phyloP scores from a whole-genome alignment of 441 rosid species.

The Adansonia gregorii region DNA sequence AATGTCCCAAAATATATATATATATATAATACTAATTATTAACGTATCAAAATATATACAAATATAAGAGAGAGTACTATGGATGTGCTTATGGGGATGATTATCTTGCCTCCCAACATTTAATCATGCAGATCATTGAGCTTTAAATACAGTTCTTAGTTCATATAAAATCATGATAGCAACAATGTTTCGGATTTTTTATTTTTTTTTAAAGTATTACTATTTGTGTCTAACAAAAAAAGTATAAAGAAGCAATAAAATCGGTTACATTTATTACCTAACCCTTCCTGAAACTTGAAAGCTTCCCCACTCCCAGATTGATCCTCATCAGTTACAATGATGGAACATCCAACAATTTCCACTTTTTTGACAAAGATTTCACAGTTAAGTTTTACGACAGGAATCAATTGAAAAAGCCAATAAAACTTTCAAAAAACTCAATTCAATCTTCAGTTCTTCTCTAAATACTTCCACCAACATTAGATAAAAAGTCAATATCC shows the following conservation, averaged over 20 bases:
- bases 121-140: not conserved
- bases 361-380: not conserved
- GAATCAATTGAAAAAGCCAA: not conserved
- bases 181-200: not conserved
- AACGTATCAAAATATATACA: too few relatives aligned
- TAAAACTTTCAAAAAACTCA: not conserved
- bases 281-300: not conserved
- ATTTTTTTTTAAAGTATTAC: too few relatives aligned
- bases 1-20: not conserved
- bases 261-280: not conserved
- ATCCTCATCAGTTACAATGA: not conserved
- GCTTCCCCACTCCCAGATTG: not conserved
- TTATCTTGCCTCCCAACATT: not conserved
- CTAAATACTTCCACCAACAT: not conserved
- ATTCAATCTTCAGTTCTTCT: not conserved
- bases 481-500: not conserved
- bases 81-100: not conserved
- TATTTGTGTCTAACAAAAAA: too few relatives aligned
- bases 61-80: not conserved
- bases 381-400: not conserved
- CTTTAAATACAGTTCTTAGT: not conserved
- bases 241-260: not conserved
- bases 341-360: slow-evolving; percentile 9
- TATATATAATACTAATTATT: too few relatives aligned
- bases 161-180: not conserved